Evolutionary conservation across 148 eudicot species (phyloP), one percentile per base, ranked within the genome.

Genomic region (Hydrangea macrophylla): DNA sequence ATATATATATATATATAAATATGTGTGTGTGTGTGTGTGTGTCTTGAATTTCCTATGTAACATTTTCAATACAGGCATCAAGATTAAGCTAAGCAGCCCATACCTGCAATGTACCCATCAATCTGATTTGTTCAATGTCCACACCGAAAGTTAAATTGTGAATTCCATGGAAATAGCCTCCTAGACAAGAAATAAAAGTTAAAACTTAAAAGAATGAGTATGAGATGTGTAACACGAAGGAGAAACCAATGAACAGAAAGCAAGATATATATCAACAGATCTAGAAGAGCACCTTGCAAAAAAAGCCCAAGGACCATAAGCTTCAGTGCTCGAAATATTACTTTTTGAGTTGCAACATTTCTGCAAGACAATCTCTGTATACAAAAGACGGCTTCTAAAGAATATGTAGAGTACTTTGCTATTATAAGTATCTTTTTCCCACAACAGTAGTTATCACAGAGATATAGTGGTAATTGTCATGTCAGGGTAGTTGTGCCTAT

Each of bases 61-160:
- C n/a, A n/a, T n/a, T n/a, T n/a, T n/a, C n/a, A n/a, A n/a, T n/a
- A n/a, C n/a, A n/a, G n/a, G n/a, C n/a, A n/a, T n/a, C n/a, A n/a
- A n/a, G n/a, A n/a, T n/a, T n/a, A n/a, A n/a, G n/a, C n/a, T n/a
- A n/a, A n/a, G n/a, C n/a, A n/a, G n/a, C n/a, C n/a, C n/a, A n/a
- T n/a, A n/a, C 81, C 78, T 78, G 81, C 54, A 78, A 67, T 20
- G 65, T 65, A 11, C 81, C 81, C 74, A 64, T 64, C 78, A 71
- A 70, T 55, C 81, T 69, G 12, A 78, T 64, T 3, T 70, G 71
- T 42, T 62, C 35, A 30, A 78, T 33, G 71, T 78, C 81, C 57
- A 78, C 78, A 6, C 81, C 81, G 31, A 69, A 78, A 18, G 74
- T 37, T 28, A 78, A 64, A 23, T 54, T 54, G 58, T 60, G 32